phyloP scores from a whole-genome alignment of 2,329 filamentous ascomycete genomes.

The Arthrinium phaeospermum region DNA sequence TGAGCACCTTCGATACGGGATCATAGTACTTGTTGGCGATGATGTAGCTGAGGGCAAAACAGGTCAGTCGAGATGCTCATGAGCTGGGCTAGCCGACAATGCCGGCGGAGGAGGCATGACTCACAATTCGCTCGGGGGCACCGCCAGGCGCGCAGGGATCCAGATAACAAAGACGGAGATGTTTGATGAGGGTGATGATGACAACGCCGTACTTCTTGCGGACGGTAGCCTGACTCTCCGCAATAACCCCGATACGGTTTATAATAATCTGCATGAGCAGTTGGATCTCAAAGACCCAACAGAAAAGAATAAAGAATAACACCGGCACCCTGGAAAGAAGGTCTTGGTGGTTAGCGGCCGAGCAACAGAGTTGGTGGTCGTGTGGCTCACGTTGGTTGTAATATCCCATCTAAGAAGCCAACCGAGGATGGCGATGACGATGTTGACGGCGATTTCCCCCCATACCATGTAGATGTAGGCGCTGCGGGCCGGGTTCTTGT shows the following conservation, averaged over 20 bases:
- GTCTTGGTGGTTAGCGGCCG: slow-evolving; percentile 34
- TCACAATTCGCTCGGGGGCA: slow-evolving; percentile 45
- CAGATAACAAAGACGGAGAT: slow-evolving; percentile 59
- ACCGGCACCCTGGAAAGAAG: slow-evolving; percentile 36
- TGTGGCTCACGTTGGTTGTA: slow-evolving; percentile 38
- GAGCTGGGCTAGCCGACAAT: not conserved
- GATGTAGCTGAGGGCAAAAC: slow-evolving; percentile 35
- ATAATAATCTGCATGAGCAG: slow-evolving; percentile 60
- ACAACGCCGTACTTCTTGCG: slow-evolving; percentile 47
- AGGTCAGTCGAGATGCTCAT: not conserved
- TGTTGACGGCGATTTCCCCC: slow-evolving; percentile 47
- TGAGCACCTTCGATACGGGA: slow-evolving; percentile 56
- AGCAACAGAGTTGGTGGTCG: slow-evolving; percentile 15
- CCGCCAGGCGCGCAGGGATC: slow-evolving; percentile 52
- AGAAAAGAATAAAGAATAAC: slow-evolving; percentile 42
- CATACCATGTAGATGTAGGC: slow-evolving; percentile 40
- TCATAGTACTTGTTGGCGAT: slow-evolving; percentile 58
- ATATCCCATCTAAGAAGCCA: slow-evolving; percentile 46
- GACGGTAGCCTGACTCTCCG: slow-evolving; percentile 46
- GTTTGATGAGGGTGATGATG: slow-evolving; percentile 57
- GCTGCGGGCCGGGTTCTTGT: slow-evolving; percentile 22
- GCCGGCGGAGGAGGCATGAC: slow-evolving; percentile 22
- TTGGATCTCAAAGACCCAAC: slow-evolving; percentile 55
- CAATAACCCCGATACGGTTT: slow-evolving; percentile 56
- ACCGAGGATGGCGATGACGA: slow-evolving; percentile 44